These are phyloP conservation scores for Venturia nashicola DNA, from an alignment of 2,329 filamentous ascomycete species.

Conservation along the genomic window DNA sequence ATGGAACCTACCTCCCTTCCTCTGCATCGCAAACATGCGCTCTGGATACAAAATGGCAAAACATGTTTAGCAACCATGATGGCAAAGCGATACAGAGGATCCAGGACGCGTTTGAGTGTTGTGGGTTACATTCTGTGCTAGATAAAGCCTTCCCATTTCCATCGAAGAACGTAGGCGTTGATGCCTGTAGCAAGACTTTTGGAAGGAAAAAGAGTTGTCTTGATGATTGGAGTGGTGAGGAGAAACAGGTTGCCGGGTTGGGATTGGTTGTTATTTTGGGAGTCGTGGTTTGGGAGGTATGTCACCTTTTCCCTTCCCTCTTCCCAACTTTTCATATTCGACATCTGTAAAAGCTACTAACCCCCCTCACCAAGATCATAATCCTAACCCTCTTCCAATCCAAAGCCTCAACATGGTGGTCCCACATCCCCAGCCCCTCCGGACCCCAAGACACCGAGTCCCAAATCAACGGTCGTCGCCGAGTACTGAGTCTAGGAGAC, in stretches of 20 bases:
- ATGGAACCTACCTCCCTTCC: conserved; percentile 30
- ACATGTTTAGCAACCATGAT: conserved; percentile 41
- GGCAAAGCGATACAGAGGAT: conserved; percentile 41
- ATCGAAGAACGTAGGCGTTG: conserved; percentile 17
- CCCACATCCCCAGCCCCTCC: neutral
- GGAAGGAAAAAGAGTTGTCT: conserved; percentile 37
- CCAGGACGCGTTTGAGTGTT: conserved; percentile 55
- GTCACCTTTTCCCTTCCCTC: conserved; percentile 7
- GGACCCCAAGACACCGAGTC: neutral
- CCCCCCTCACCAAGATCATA: neutral
- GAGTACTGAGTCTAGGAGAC: neutral
- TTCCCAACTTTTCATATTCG: neutral
- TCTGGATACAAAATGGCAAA: conserved; percentile 44
- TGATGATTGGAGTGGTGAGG: conserved; percentile 42
- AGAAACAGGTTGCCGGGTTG: conserved; percentile 41
- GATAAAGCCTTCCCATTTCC: conserved; percentile 56
- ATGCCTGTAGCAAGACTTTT: conserved; percentile 36
- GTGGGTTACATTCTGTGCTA: conserved; percentile 44
- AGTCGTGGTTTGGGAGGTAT: conserved; percentile 45
- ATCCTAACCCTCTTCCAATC: neutral
- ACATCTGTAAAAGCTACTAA: no score
- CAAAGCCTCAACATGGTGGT: neutral
- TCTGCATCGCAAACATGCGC: conserved; percentile 35
- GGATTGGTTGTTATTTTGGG: conserved; percentile 42
- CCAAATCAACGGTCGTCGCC: neutral